Percentiles rank a stretch among this genome's conserved stretches.
These are phyloP conservation scores for Trametes polyzona DNA, from an alignment of 1,284 basidiomycete genomes.

Conservation along the genomic window DNA sequence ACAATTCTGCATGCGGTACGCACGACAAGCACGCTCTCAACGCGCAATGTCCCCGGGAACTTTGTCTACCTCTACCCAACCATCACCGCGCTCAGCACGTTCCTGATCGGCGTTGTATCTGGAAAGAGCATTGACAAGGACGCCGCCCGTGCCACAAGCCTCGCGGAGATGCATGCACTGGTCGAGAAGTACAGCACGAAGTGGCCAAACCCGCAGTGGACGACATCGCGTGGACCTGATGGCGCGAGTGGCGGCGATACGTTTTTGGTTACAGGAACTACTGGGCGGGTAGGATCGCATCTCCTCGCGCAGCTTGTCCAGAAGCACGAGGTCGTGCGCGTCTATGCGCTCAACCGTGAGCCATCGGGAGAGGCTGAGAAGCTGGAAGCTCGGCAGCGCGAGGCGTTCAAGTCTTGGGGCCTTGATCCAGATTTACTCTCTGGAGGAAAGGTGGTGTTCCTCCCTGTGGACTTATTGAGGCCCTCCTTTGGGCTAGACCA, in stretches of 20 bases:
- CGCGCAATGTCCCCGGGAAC: conserved; percentile 27
- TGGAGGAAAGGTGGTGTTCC: conserved; percentile 26
- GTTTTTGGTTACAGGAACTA: conserved; percentile 26
- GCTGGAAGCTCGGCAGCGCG: conserved; percentile 17
- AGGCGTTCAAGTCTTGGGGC: conserved; percentile 23
- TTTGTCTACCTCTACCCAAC: conserved; percentile 41
- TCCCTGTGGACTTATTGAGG: conserved; percentile 29
- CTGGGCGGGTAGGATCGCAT: conserved; percentile 24
- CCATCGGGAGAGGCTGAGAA: conserved; percentile 20
- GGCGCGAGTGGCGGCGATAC: neutral
- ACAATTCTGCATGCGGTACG: conserved; percentile 35
- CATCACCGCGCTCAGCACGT: conserved; percentile 30
- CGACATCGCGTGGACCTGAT: neutral
- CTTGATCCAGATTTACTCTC: conserved; percentile 19
- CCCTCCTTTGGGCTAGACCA: conserved; percentile 30
- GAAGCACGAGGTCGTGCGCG: conserved; percentile 45
- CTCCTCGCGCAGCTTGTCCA: conserved; percentile 37
- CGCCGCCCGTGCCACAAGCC: conserved; percentile 7
- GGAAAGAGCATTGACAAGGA: conserved; percentile 11
- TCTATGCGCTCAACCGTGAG: conserved; percentile 27
- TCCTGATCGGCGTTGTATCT: conserved; percentile 11
- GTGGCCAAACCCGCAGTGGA: neutral
- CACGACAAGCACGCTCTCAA: conserved; percentile 22
- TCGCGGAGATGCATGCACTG: conserved; percentile 19
- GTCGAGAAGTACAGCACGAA: conserved; percentile 36